A percentile compares a stretch with the other conserved stretches of the same genome.
phyloP scores from a whole-genome alignment of 2,329 filamentous ascomycete species.

The Trichoderma endophyticum region DNA sequence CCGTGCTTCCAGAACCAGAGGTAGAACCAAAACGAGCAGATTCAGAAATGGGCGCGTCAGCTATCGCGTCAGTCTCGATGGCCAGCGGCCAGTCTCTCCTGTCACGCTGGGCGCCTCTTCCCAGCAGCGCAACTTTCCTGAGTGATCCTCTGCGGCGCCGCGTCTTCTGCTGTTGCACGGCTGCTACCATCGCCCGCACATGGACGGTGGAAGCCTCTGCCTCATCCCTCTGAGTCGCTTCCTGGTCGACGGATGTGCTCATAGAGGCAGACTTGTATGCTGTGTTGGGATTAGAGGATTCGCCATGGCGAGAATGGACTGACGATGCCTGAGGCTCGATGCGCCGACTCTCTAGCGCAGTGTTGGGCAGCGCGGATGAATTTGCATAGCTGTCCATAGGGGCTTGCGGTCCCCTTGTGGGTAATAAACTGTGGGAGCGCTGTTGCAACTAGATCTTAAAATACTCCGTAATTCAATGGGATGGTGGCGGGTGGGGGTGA shows the following conservation, averaged over 20 bases:
- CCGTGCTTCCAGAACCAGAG: constrained; percentile 23
- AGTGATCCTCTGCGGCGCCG: constrained; percentile 79
- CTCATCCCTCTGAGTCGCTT: constrained; percentile 31
- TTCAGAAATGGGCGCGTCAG: constrained; percentile 23
- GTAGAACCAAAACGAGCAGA: constrained; percentile 23
- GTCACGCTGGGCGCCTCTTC: constrained; percentile 65
- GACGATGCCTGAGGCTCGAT: neutral
- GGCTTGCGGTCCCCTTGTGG: neutral
- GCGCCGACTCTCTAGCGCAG: neutral
- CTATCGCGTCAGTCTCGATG: constrained; percentile 39
- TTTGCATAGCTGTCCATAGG: neutral
- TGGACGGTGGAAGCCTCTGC: constrained; percentile 24
- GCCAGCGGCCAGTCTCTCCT: constrained; percentile 50
- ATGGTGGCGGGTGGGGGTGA: neutral
- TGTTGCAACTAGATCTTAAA: constrained; percentile 4
- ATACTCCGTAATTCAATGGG: neutral
- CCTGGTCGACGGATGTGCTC: constrained; percentile 40
- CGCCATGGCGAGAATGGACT: neutral
- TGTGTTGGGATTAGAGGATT: constrained; percentile 42
- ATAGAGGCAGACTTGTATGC: constrained; percentile 63
- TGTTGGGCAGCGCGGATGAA: neutral
- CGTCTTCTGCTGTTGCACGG: constrained; percentile 45
- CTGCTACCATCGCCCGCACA: constrained; percentile 29
- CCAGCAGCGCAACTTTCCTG: constrained; percentile 80
- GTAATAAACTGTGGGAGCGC: constrained; percentile 4